Conservation (phyloP, 2,329 filamentous ascomycete species). For the Pseudogymnoascus sp. region DNA sequence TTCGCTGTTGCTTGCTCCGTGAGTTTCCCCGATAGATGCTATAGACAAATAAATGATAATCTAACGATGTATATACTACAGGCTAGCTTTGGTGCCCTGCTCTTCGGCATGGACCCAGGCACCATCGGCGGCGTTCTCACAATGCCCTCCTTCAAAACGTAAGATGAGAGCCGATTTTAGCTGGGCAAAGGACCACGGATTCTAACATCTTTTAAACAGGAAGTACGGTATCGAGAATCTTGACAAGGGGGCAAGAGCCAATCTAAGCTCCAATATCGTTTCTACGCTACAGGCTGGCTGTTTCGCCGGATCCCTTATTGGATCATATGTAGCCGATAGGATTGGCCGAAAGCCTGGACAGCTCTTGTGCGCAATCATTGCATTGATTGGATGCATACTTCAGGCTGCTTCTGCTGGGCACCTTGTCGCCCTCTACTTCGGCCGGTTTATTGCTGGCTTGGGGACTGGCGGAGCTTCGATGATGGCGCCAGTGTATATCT, state of each 20-base stretch:
- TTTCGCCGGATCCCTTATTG: conserved; percentile 37
- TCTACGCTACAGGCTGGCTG: conserved; percentile 59
- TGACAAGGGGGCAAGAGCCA: neutral
- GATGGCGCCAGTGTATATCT: neutral
- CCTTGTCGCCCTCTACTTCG: neutral
- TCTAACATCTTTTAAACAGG: neutral
- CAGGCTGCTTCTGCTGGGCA: conserved; percentile 45
- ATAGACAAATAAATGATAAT: neutral
- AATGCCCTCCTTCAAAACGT: neutral
- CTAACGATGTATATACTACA: neutral
- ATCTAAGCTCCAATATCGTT: conserved; percentile 37
- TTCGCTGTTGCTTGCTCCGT: conserved; percentile 8
- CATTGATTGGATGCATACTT: conserved; percentile 51
- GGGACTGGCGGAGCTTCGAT: conserved; percentile 34
- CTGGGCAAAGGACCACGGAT: neutral
- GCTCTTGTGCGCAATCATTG: conserved; percentile 46
- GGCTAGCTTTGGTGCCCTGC: conserved; percentile 12
- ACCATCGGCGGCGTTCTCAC: conserved; percentile 21
- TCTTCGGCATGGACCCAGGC: conserved; percentile 23
- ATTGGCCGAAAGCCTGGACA: conserved; percentile 27
- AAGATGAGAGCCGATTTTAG: neutral
- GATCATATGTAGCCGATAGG: neutral
- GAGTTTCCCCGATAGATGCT: neutral
- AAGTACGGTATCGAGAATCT: neutral
- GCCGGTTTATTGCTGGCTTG: conserved; percentile 36